Evolutionary conservation across 2,329 filamentous ascomycete species (phyloP), one percentile per base, ranked within the genome.

Genomic region (Cladophialophora exuberans): DNA sequence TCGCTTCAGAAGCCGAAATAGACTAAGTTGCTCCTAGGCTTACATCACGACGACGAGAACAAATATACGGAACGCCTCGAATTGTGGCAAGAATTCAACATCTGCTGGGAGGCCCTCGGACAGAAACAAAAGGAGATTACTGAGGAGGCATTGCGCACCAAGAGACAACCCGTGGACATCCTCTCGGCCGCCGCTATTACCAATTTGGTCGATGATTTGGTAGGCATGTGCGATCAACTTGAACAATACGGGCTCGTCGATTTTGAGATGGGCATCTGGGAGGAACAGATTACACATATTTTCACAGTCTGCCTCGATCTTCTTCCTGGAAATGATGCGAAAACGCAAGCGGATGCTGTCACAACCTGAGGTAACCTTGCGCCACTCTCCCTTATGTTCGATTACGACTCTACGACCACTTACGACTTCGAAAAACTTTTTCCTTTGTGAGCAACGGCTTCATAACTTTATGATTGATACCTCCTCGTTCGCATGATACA

Each of bases 181-280:
- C 81, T 97, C 64, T 81, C 82, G 26, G 78, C 82, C 61, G 85
- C 88, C 2, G 81, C 79, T 20, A 78, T 97, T 44, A 84, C 89
- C 65, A 86, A 85, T 63, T 86, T 97, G 82, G 90, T 89, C 10
- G 86, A 87, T 51, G 88, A 96, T 65, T 73, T 99, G 25, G 82
- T 96, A 52, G 82, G 85, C 46, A 78, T 96, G 46, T 96, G 92
- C 69, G 91, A 97, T 69, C 83, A 83, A 46, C 83, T 97, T 59
- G 93, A 97, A 72, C 86, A 88, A 63, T 87, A 95, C 68, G 94
- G 94, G n/a, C 76, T 99, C 43, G 90, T 99, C 9, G 94, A 99
- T 74, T 99, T 97, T 70, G 88, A 97, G 67, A 95, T 96, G 76
- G 94, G 94, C 6, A 89, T 97, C 22, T 95, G 90, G 83, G 94